These are phyloP conservation scores for Cladosporium halotolerans DNA, from an alignment of 2,329 filamentous ascomycete species.

Conservation along the genomic window DNA sequence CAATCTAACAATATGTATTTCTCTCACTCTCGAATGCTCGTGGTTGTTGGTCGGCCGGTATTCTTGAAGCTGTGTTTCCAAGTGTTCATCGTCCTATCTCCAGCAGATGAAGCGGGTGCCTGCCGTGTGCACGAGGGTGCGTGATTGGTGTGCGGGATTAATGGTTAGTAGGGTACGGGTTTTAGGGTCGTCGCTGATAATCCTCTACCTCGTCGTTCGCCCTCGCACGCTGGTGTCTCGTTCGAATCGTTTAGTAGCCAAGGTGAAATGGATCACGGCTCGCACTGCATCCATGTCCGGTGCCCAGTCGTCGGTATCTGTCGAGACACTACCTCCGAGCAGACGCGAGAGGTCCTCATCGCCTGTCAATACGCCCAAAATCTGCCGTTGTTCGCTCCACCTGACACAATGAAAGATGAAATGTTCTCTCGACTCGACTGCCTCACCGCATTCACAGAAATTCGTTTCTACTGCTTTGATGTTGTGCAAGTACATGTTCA, in stretches of 20 bases:
- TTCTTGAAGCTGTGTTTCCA: constrained; percentile 5
- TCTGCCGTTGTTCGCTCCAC: neutral
- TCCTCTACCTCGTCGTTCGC: neutral
- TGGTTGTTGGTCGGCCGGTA: neutral
- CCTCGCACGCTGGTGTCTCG: neutral
- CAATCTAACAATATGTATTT: neutral
- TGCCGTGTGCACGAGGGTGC: neutral
- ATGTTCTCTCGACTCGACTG: neutral
- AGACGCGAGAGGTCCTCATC: neutral
- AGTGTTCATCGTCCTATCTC: constrained; percentile 1
- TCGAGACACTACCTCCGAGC: neutral
- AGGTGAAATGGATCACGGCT: neutral
- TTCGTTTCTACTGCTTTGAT: neutral
- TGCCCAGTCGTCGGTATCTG: neutral
- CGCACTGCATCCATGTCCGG: neutral
- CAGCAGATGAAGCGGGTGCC: neutral
- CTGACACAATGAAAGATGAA: neutral
- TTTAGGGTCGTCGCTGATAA: too few species aligned
- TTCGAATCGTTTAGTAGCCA: neutral
- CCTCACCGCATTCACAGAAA: neutral
- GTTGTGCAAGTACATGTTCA: too few species aligned
- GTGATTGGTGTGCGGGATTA: neutral
- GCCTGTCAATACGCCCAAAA: neutral
- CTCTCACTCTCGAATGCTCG: neutral
- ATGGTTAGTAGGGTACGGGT: too few species aligned